These are phyloP conservation scores for Cryptococcus maquisensis DNA, from an alignment of 1,284 basidiomycete species.

Conservation along the genomic window DNA sequence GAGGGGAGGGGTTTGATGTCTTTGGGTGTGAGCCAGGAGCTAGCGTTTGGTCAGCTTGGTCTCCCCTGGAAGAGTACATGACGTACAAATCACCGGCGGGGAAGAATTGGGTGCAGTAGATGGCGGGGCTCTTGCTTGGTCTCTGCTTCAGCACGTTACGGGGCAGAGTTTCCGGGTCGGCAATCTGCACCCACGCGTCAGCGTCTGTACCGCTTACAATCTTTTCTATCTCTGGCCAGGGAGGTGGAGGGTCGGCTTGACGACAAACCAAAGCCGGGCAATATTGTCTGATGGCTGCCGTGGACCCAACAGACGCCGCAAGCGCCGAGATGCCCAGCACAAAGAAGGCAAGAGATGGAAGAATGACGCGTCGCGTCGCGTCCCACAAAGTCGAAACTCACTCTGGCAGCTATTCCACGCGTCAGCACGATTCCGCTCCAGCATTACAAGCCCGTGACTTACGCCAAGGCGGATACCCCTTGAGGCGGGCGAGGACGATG, in stretches of 20 bases:
- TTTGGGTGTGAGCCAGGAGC: conserved; percentile 77
- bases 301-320: too few species aligned
- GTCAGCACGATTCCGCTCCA: conserved; percentile 12
- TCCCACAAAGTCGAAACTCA: too few species aligned
- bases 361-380: background rate
- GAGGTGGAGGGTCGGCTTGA: too few species aligned
- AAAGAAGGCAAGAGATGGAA: too few species aligned
- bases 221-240: background rate
- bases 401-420: conserved; percentile 25
- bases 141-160: conserved; percentile 29
- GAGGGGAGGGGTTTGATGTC: conserved; percentile 74
- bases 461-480: conserved; percentile 86
- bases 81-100: conserved; percentile 79
- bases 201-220: conserved; percentile 27
- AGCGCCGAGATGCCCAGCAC: too few species aligned
- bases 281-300: too few species aligned
- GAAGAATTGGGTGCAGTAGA: conserved; percentile 44
- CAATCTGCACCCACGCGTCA: conserved; percentile 26
- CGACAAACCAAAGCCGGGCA: too few species aligned
- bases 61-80: background rate
- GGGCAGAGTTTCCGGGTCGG: conserved; percentile 36
- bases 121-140: conserved; percentile 27
- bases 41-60: conserved; percentile 42
- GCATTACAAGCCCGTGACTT: conserved; percentile 22
- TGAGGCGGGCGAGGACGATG: conserved; percentile 85